These are phyloP conservation scores for Venturia asperata DNA, from an alignment of 2,329 filamentous ascomycete genomes.

Conservation along the genomic window DNA sequence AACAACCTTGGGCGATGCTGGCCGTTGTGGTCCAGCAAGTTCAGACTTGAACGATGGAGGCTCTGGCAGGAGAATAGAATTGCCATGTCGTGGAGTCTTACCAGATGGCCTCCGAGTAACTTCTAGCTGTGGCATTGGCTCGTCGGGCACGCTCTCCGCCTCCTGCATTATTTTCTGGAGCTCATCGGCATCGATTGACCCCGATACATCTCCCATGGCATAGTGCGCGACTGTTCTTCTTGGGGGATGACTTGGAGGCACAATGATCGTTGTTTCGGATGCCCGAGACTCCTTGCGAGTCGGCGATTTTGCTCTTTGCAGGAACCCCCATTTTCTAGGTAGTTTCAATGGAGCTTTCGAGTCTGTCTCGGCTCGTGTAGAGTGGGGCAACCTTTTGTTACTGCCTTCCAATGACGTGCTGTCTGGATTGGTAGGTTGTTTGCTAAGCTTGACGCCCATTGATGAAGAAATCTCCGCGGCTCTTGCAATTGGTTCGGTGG, in stretches of 20 bases:
- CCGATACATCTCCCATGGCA: conserved; percentile 47
- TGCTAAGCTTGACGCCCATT: neutral
- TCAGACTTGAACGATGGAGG: conserved; percentile 30
- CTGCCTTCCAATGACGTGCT: neutral
- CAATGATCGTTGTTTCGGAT: conserved; percentile 36
- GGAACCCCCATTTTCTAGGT: conserved; percentile 51
- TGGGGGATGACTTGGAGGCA: conserved; percentile 25
- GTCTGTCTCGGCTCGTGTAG: conserved; percentile 20
- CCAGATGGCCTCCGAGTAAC: conserved; percentile 12
- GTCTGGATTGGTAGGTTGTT: neutral
- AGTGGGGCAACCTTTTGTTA: neutral
- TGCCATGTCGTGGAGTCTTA: conserved; percentile 22
- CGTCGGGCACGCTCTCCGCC: conserved; percentile 27
- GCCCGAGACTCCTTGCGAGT: conserved; percentile 31
- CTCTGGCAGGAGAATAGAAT: conserved; percentile 35
- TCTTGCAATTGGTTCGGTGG: neutral
- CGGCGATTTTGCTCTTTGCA: conserved; percentile 43
- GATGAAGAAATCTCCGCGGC: neutral
- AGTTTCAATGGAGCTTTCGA: conserved; percentile 31
- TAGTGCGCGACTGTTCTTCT: conserved; percentile 50
- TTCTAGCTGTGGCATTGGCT: conserved; percentile 19
- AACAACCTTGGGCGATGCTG: conserved; percentile 34
- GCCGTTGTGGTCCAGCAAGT: conserved; percentile 26
- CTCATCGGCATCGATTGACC: conserved; percentile 38
- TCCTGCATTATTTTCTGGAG: conserved; percentile 43